phyloP scores from a whole-genome alignment of 2,329 filamentous ascomycete genomes.

The Cladosporium sp. region DNA sequence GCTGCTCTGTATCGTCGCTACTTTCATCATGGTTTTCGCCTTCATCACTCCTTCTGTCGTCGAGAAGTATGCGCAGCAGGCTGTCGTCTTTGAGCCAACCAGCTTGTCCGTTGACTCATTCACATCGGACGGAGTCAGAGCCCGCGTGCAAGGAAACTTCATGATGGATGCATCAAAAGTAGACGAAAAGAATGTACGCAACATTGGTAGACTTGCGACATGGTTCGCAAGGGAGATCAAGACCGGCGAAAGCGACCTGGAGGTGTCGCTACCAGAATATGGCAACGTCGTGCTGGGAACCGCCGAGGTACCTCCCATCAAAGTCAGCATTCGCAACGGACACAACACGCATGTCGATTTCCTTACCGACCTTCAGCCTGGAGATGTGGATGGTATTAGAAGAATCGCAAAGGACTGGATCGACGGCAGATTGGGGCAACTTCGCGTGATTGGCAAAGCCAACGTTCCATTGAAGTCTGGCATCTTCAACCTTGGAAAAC shows the following conservation, averaged over 20 bases:
- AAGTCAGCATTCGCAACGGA: conserved; percentile 74
- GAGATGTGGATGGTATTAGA: conserved; percentile 74
- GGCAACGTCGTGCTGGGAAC: conserved; percentile 74
- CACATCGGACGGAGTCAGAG: conserved; percentile 73
- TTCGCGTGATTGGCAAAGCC: conserved; percentile 73
- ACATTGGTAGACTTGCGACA: conserved; percentile 74
- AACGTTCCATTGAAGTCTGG: conserved; percentile 75
- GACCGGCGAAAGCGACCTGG: conserved; percentile 68
- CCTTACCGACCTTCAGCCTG: conserved; percentile 71
- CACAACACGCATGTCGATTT: conserved; percentile 77
- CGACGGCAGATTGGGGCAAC: conserved; percentile 68
- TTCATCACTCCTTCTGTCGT: conserved; percentile 80
- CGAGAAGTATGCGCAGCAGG: conserved; percentile 82
- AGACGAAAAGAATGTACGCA: conserved; percentile 66
- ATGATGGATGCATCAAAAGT: conserved; percentile 77
- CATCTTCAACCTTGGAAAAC: conserved; percentile 73
- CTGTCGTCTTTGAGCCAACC: conserved; percentile 77
- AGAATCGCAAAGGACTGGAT: conserved; percentile 86
- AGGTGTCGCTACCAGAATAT: conserved; percentile 82
- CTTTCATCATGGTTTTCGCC: conserved; percentile 72
- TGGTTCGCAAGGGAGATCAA: conserved; percentile 78
- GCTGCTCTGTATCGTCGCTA: conserved; percentile 61
- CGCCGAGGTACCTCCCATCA: conserved; percentile 72
- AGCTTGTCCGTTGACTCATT: conserved; percentile 83
- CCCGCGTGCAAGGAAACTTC: conserved; percentile 80